Evolutionary conservation across 108 stramenopile species (phyloP), one percentile per base, ranked within the genome.

Genomic region (Aurantiochytrium sp.): DNA sequence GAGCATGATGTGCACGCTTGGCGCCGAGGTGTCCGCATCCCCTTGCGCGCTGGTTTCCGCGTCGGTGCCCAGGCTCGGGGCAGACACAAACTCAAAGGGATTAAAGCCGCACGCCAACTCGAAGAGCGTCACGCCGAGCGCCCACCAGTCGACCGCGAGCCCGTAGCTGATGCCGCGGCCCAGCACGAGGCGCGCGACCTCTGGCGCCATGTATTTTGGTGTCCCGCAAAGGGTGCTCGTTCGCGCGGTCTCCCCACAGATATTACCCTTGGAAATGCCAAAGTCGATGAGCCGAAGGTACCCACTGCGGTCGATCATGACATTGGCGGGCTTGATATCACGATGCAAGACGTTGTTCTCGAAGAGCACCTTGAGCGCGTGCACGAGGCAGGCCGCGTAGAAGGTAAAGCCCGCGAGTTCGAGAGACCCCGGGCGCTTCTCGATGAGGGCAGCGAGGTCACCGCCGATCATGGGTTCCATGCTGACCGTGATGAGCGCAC

Each of bases 121-220:
- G 87, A 94, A 99, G 45, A 95, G 92, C 54, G 93, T 55, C 50
- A 96, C 96, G 19, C 97, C 97, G 69, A 99, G 91, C 45, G 93
- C 92, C 99, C 99, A 99, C 89, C 93, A 99, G 89, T 99, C 99
- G 0, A 97, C 97, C 1, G 97, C 96, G 87, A 96, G 96, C 22
- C 96, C 97, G 87, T 99, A 99, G 52, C 97, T 96, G 86, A 97
- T 95, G 15, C 95, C 31, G 19, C 59, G 59, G 19, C 59, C 59
- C 8, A 65, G 59, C 34, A 65, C 59, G 22, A 65, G 24, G 1
- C 96, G 94, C 1, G 97, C 90, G 96, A 97, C 97, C 91, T 99
- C 99, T 10, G 92, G 92, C 6, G 91, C 92, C 92, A 93, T 90
- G 87, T 93, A 93, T 54, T 93, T 92, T 22, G 92, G 91, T 19